Base-by-base conservation (phyloP, 106 monocot genomes). In the Alisma plantagoaquatica region DNA sequence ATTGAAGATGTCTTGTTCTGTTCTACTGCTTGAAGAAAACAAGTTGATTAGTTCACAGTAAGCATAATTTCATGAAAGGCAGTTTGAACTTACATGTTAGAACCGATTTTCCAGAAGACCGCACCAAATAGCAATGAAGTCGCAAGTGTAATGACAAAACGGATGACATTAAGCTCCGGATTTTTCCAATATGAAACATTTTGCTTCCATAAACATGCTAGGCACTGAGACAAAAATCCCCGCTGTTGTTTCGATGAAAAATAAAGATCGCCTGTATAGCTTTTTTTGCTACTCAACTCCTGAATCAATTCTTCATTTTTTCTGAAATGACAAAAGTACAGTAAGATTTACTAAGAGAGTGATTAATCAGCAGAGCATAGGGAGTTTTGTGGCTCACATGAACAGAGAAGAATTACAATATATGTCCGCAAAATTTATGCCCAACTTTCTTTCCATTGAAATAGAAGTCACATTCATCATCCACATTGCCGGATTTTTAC, bases 141-240 rank as follows among this genome's bases (percentile, higher is more conserved):
- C n/a, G n/a, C 15, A 41, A 77, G 27, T 22, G 77, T 73, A 41
- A 62, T 77, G 10, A 77, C 14, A 53, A 82, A 74, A 16, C 82
- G 82, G 20, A 77, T 64, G 46, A 82, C 59, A 50, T 82, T 82
- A 32, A 62, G 77, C 49, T 82, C 77, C n/a, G 82, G 77, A 54
- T 82, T 77, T 70, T 82, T 82, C 82, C 82, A 82, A 31, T 82
- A 77, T 20, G 82, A 72, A 46, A 38, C 50, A 18, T 66, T 62
- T 33, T 77, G 77, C 64, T 82, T 82, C 82, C 82, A 82, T 54
- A 82, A 33, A 46, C 82, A 82, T 19, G 77, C 73, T 19, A 53
- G 16, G 35, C 61, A 77, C 33, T 82, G 82, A 1, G 61, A 41
- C 62, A 42, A 48, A 23, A 82, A 69, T 43, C 54, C 49, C 44